A percentile compares a stretch with the other conserved stretches of the same genome.
Conservation (phyloP, 768 basidiomycete species). For the Amanita phalloides region DNA sequence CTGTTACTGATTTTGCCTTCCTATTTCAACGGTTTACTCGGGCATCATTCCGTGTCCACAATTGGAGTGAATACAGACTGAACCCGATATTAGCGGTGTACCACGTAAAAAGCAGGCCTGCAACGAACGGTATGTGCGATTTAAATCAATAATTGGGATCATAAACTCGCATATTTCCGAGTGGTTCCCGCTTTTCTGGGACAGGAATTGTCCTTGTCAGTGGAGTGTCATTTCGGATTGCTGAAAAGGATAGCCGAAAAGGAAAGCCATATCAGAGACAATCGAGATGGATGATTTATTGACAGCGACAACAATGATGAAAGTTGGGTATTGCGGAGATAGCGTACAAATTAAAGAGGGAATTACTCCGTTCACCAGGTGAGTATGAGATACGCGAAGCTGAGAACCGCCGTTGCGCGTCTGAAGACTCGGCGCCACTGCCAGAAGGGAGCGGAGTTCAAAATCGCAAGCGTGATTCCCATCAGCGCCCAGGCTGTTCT, state of each 20-base stretch:
- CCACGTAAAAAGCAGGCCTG: background rate
- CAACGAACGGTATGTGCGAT: background rate
- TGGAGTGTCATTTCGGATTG: background rate
- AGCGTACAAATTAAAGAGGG: background rate
- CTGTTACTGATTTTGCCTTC: background rate
- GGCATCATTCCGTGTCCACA: background rate
- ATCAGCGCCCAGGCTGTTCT: constrained; percentile 14
- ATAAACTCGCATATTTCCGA: background rate
- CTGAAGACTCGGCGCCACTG: background rate
- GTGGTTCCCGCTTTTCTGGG: background rate
- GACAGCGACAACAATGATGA: background rate
- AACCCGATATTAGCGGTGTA: background rate
- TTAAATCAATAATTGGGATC: background rate
- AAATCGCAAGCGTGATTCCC: constrained; percentile 13
- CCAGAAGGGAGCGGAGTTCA: constrained; percentile 1
- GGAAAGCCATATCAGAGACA: background rate
- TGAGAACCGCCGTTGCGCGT: background rate
- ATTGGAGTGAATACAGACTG: background rate
- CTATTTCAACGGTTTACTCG: background rate
- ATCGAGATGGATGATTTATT: background rate
- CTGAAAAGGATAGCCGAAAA: no score
- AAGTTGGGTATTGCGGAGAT: background rate
- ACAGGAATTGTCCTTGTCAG: background rate
- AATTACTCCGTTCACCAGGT: background rate
- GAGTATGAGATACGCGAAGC: background rate